Base-by-base conservation (phyloP, 1,284 basidiomycete species). In the Cutaneotrichosporon cyanovorans region DNA sequence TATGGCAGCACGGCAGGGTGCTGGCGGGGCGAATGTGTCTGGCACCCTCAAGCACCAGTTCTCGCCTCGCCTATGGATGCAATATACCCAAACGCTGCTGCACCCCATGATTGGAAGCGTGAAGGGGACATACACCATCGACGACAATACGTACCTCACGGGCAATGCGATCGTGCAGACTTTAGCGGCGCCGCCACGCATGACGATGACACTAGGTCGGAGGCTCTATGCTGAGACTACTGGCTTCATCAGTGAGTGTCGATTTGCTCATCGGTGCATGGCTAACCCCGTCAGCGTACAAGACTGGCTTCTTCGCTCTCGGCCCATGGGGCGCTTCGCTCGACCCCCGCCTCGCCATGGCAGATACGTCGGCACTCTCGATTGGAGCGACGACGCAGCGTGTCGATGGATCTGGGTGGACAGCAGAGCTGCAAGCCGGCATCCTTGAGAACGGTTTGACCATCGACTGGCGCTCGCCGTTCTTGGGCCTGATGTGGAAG, bases 41-140 rank as follows among this genome's bases (percentile, higher is more conserved):
- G 76, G 76, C 4, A 76, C 75, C 1, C 43, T 77, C 32, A 70
- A 66, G 50, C 74, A 75, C 50, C 74, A 76, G 43, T 75, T 73
- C 57, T 69, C 64, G n/a, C 73, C 74, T 0, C 61, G 62, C 12
- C 56, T 75, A 8, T 70, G 66, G 60, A 51, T 66, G 3, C 69
- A 73, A 55, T 64, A 60, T 32, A 60, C 60, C 6, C 64, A 70
- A 20, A 73, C 73, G 1, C 55, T 74, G 14, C 53, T 78, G 20
- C 57, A 66, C 5, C 76, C 77, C 5, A 63, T 73, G 25, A 59
- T 74, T 3, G 43, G 68, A 21, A 73, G 69, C 5, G 55, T 63
- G 22, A 77, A 76, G 48, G 66, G 63, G 2, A 74, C 74, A 11
- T 77, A 69, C 43, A 67, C 72, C 2, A 48, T 73, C 30, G 74